Base-by-base conservation (phyloP, 495 filamentous ascomycete species). In the Talaromyces nanjingensis region DNA sequence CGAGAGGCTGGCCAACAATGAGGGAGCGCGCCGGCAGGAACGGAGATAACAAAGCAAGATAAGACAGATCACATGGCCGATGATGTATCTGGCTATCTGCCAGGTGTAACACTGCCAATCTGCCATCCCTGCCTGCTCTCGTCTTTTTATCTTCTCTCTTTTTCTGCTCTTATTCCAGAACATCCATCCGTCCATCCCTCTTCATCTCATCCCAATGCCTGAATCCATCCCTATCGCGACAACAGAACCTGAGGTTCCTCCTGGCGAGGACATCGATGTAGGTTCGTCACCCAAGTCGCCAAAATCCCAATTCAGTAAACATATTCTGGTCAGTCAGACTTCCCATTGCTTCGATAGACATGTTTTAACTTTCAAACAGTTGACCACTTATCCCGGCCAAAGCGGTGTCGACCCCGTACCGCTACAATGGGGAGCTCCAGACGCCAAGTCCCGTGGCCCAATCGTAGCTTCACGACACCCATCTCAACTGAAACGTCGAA, bases 351-450 rank as follows among this genome's bases (percentile, higher is more conserved):
- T 20, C 1, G 45, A 3, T 49, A 4, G 6, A 3, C 45, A 20
- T 22, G n/a, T 42, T 42, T 42, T 42, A 62, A 55, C 56, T 55
- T 9, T 37, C 29, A 58, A 39, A 12, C 42, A 77, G 70, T 81
- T 89, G 67, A 97, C 92, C 31, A 96, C 93, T 7, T 97, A 98
- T 76, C 94, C 94, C 39, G 90, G 89, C 63, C 94, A 97, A 79
- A 88, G 89, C 65, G 94, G 93, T 59, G 93, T 98, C 73, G 90
- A 96, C 59, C 93, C 94, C 45, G 74, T 97, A 31, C 85, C 87
- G 37, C 87, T 98, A 81, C 79, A 90, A 67, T 98, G 94, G 94
- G 94, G 94, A 37, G 81, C 89, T 59, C 73, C 83, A 45, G 91
- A 97, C 71, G 85, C 90, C 8, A 73, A 81, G 65, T 71, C 84